These are phyloP conservation scores for Phytopythium litorale DNA, from an alignment of 352 stramenopile genomes.

Conservation along the genomic window DNA sequence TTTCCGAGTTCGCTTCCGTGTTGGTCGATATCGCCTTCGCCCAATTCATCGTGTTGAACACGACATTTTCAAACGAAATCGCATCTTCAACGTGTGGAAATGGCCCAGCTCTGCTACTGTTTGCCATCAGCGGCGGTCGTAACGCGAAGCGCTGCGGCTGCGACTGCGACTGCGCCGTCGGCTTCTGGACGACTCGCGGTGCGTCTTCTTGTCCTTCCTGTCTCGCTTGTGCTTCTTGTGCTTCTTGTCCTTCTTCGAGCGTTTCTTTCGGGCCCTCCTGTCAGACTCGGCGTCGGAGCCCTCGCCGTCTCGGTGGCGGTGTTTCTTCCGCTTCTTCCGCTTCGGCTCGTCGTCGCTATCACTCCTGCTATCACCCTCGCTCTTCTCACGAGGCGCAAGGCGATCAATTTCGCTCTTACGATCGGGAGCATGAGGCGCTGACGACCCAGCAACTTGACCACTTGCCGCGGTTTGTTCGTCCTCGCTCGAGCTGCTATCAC, in stretches of 20 bases:
- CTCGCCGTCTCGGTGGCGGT: constrained; percentile 4
- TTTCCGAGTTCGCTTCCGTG: neutral
- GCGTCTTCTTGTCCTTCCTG: constrained; percentile 27
- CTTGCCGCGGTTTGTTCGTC: neutral
- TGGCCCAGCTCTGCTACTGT: neutral
- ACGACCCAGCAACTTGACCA: neutral
- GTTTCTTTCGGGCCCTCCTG: constrained; percentile 19
- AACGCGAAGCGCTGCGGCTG: constrained; percentile 17
- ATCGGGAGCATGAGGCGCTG: neutral
- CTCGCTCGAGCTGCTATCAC: constrained; percentile 1
- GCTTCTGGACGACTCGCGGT: constrained; percentile 23
- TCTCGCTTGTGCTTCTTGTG: constrained; percentile 15
- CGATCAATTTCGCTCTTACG: neutral
- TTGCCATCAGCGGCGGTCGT: neutral
- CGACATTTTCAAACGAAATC: neutral
- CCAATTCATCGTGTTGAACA: neutral
- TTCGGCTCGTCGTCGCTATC: constrained; percentile 2
- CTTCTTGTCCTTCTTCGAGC: constrained; percentile 16
- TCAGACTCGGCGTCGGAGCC: neutral
- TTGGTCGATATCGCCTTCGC: neutral
- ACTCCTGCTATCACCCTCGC: constrained; percentile 4
- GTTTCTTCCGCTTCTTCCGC: constrained; percentile 22
- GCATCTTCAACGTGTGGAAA: neutral
- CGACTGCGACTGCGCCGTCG: too few relatives aligned
- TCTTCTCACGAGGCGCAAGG: neutral